Evolutionary conservation across 208 protist genomes (phyloP), one percentile per base, ranked within the genome.

Genomic region (Trypanosomatidae sp.): DNA sequence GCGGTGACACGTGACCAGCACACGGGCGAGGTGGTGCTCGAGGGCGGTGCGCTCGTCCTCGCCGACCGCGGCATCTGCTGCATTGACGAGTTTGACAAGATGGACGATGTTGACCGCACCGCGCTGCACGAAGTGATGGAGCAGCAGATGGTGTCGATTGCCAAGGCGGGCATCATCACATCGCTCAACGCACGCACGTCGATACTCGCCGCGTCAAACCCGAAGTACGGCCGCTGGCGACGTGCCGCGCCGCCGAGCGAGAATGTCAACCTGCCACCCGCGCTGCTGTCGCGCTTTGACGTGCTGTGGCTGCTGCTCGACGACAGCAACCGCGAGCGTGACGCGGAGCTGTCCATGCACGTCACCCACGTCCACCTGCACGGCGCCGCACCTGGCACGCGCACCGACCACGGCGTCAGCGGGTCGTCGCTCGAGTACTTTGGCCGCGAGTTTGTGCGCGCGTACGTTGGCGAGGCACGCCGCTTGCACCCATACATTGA

Each of bases 61-160:
- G 85, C 80, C 22, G 97, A 99, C 61, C 76, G 88, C 16, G 98
- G 98, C 43, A 83, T 99, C 28, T 99, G 98, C 79, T 99, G 97
- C 70, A 99, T 99, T 50, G 98, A 99, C 67, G 98, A 99, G 71
- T 99, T 99, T 64, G 98, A 99, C 74, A 99, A 99, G 58, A 99
- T 99, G 97, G 83, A 82, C 53, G 96, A 99, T 47, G 67, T 62
- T 4, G 95, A 97, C 55, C 72, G 96, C 33, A 98, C 96, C 3
- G 86, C 95, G 7, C 84, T 98, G 19, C 95, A 98, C 62, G 96
- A 98, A 61, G 97, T 98, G 7, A 99, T 98, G 96, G 96, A 99
- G 63, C 97, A 99, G 67, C 97, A 99, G 68, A 97, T 97, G 20
- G 92, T 99, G n/a, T 98, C 96, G 6, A 98, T 99, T 59, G 97